phyloP scores from a whole-genome alignment of 495 filamentous ascomycete genomes.

The Talaromyces wortmannii region DNA sequence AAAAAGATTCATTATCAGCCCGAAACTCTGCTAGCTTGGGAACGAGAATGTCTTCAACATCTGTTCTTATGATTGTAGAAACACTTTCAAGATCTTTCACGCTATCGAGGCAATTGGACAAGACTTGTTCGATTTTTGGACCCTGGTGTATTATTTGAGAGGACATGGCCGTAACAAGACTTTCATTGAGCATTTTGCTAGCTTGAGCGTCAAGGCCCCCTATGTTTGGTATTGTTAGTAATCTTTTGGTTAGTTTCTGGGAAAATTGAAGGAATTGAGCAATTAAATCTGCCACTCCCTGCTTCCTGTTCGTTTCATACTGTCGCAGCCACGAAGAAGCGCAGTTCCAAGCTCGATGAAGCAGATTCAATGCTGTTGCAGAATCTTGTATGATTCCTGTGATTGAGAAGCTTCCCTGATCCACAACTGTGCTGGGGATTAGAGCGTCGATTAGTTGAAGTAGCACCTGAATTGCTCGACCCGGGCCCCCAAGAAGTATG shows the following conservation, averaged over 20 bases:
- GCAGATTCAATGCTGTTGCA: constrained; percentile 27
- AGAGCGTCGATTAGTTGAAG: constrained; percentile 26
- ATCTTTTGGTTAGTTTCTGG: neutral
- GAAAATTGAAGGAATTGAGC: constrained; percentile 15
- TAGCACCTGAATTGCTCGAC: constrained; percentile 14
- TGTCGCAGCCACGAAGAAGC: constrained; percentile 20
- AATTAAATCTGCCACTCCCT: constrained; percentile 12
- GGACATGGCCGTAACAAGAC: constrained; percentile 19
- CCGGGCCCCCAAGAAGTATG: constrained; percentile 17
- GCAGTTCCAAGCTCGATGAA: constrained; percentile 27
- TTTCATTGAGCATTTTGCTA: constrained; percentile 20
- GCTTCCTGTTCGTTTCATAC: constrained; percentile 4
- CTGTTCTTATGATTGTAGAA: neutral
- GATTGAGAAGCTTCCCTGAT: neutral
- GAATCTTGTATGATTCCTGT: constrained; percentile 16
- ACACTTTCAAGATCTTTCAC: neutral
- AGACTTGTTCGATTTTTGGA: constrained; percentile 16
- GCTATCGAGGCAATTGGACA: constrained; percentile 21
- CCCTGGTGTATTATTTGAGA: constrained; percentile 10
- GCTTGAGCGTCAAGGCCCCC: constrained; percentile 18
- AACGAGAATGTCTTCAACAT: neutral
- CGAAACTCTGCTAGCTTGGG: neutral
- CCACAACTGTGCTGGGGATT: constrained; percentile 6
- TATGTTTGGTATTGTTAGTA: constrained; percentile 4
- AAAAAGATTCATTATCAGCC: neutral